A percentile compares a stretch with the other conserved stretches of the same genome.
phyloP scores from a whole-genome alignment of 106 monocot genomes.

The Dendrobium nobile region DNA sequence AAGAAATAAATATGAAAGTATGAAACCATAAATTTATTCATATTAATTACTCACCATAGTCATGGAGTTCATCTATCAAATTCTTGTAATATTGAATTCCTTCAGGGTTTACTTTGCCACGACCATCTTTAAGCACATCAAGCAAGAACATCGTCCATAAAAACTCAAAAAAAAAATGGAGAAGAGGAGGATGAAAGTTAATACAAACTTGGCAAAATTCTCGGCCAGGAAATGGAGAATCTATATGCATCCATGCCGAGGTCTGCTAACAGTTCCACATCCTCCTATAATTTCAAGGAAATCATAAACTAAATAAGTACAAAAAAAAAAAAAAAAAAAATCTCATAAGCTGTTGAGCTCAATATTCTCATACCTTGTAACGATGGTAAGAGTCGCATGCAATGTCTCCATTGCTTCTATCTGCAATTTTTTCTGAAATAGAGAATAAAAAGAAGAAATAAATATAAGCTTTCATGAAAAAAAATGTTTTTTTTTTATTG shows the following conservation, averaged over 20 bases:
- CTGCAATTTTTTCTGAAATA: slow-evolving; percentile 20
- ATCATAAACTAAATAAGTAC: background rate
- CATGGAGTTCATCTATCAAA: slow-evolving; percentile 4
- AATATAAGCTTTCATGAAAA: too few relatives aligned
- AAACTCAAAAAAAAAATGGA: background rate
- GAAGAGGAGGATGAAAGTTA: background rate
- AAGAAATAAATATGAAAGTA: background rate
- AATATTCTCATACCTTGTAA: slow-evolving; percentile 26
- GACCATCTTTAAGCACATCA: background rate
- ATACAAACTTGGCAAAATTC: slow-evolving; percentile 18
- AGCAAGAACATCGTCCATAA: background rate
- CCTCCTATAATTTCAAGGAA: slow-evolving; percentile 11
- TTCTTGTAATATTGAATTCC: slow-evolving; percentile 19
- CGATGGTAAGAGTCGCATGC: slow-evolving; percentile 38
- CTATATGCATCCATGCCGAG: slow-evolving; percentile 18
- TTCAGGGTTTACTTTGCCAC: background rate
- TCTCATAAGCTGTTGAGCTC: too few relatives aligned
- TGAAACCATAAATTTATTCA: background rate
- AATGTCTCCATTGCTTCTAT: slow-evolving; percentile 29
- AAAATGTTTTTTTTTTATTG: too few relatives aligned
- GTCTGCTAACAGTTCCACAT: slow-evolving; percentile 7
- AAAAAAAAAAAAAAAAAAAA: background rate
- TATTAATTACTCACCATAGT: background rate
- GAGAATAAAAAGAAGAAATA: too few relatives aligned
- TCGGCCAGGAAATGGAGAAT: slow-evolving; percentile 26